These are phyloP conservation scores for Tolypocladium tundrense DNA, from an alignment of 2,329 filamentous ascomycete genomes.

Conservation along the genomic window DNA sequence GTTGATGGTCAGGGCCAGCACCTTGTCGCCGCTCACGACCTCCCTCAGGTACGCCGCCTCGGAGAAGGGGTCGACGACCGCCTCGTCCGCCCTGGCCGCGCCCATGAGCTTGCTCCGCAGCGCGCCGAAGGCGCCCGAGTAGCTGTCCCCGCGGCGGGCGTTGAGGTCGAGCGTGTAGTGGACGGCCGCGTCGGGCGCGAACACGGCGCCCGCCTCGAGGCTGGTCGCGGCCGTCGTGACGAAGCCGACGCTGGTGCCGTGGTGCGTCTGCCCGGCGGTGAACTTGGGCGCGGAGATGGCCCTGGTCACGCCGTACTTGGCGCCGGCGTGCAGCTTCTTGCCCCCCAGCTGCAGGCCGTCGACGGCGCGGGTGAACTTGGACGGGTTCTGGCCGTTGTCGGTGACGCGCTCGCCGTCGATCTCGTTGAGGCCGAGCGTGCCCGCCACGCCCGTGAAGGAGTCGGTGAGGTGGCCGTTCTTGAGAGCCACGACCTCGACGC, in stretches of 20 bases:
- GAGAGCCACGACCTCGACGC: conserved; percentile 33
- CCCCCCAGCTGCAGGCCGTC: conserved; percentile 45
- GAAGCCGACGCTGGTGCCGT: conserved; percentile 51
- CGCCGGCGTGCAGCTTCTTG: conserved; percentile 43
- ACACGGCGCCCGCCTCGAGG: conserved; percentile 39
- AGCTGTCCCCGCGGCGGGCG: conserved; percentile 31
- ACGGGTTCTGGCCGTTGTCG: conserved; percentile 37
- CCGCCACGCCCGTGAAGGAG: conserved; percentile 50
- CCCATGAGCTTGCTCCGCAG: conserved; percentile 44
- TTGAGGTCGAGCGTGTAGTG: conserved; percentile 46
- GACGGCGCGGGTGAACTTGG: conserved; percentile 45
- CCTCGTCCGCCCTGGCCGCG: conserved; percentile 29
- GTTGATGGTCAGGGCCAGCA: conserved; percentile 49
- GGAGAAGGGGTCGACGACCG: conserved; percentile 29
- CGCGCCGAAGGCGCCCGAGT: conserved; percentile 41
- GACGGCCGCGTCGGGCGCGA: conserved; percentile 41
- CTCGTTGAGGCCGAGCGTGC: conserved; percentile 50
- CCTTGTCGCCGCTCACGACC: conserved; percentile 42
- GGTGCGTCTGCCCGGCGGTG: conserved; percentile 29
- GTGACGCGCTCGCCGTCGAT: conserved; percentile 48
- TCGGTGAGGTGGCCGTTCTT: conserved; percentile 50
- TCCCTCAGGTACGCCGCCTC: conserved; percentile 40
- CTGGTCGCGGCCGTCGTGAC: conserved; percentile 36
- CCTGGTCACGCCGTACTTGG: conserved; percentile 46
- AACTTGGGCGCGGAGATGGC: conserved; percentile 47